phyloP scores from a whole-genome alignment of 495 filamentous ascomycete genomes.

The Trichoderma orchidacearum region DNA sequence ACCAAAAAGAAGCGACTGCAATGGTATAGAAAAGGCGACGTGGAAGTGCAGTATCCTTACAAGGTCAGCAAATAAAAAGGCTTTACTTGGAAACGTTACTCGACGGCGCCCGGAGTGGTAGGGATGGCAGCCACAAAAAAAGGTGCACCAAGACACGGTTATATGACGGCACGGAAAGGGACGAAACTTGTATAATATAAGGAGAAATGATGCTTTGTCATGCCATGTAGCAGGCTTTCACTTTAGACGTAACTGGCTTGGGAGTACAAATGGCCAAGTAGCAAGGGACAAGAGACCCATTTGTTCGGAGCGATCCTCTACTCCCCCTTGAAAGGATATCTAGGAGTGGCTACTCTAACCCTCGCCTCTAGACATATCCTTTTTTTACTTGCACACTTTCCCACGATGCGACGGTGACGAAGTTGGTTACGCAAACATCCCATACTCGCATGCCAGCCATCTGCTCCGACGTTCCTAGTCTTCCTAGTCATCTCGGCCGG shows the following conservation, averaged over 20 bases:
- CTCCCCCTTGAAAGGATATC: slow-evolving; percentile 3
- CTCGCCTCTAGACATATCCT: not conserved
- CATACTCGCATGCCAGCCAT: not conserved
- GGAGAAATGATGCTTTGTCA: too few species aligned
- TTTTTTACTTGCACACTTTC: not conserved
- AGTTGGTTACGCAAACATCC: not conserved
- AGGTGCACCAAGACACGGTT: slow-evolving; percentile 4
- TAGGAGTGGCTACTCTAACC: slow-evolving; percentile 1
- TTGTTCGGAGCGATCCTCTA: too few species aligned
- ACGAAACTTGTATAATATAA: too few species aligned
- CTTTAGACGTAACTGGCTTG: too few species aligned
- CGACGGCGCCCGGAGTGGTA: not conserved
- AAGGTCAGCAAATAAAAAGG: slow-evolving; percentile 29
- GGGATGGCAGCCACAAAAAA: not conserved
- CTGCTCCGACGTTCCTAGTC: not conserved
- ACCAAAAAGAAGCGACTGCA: slow-evolving; percentile 84
- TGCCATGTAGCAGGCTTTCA: too few species aligned
- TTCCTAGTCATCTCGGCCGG: not conserved
- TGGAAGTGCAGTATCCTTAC: slow-evolving; percentile 63
- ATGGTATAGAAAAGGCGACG: slow-evolving; percentile 68
- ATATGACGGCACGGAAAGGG: too few species aligned
- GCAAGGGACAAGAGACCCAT: too few species aligned
- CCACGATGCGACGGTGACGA: slow-evolving; percentile 1
- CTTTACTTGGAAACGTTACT: not conserved
- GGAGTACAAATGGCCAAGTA: too few species aligned